Percentiles rank a stretch among this genome's conserved stretches.
Conservation (phyloP, 306 rosid species). For the Casuarina equisetifolia region DNA sequence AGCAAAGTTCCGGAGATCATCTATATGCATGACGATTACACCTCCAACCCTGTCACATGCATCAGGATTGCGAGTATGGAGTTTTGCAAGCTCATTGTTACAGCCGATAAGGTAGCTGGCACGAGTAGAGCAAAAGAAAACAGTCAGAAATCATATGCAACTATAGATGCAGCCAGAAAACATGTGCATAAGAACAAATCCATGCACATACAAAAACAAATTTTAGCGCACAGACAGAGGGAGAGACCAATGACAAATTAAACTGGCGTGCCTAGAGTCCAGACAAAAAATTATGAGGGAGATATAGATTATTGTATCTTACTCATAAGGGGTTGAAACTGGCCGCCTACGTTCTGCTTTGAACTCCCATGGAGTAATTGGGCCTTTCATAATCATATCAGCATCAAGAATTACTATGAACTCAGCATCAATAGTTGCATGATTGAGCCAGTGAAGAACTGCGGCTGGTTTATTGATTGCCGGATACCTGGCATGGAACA, state of each 20-base stretch:
- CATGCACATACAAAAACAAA: conserved; percentile 8
- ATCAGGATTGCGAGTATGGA: conserved; percentile 93
- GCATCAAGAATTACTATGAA: conserved; percentile 97
- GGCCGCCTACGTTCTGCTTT: conserved; percentile 87
- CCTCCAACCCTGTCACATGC: conserved; percentile 99
- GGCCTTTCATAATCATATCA: conserved; percentile 96
- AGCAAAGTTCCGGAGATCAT: conserved; percentile 84
- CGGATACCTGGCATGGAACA: conserved; percentile 72
- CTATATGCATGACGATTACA: conserved; percentile 94
- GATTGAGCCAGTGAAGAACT: conserved; percentile 99
- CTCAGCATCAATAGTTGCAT: conserved; percentile 80
- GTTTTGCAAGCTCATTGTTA: conserved; percentile 85
- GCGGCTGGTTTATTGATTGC: conserved; percentile 99
- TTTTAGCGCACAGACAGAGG: conserved; percentile 6
- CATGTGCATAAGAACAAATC: not conserved
- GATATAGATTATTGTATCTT: conserved; percentile 34
- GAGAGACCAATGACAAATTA: not conserved
- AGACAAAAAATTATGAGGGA: not conserved
- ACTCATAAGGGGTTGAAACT: conserved; percentile 98
- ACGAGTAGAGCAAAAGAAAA: conserved; percentile 23
- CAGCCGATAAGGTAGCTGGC: conserved; percentile 94
- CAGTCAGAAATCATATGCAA: conserved; percentile 16
- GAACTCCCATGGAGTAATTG: conserved; percentile 98
- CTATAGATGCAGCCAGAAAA: not conserved
- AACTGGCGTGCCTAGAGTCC: not conserved